Conservation (phyloP, 768 basidiomycete genomes). For the Suillus subluteus region DNA sequence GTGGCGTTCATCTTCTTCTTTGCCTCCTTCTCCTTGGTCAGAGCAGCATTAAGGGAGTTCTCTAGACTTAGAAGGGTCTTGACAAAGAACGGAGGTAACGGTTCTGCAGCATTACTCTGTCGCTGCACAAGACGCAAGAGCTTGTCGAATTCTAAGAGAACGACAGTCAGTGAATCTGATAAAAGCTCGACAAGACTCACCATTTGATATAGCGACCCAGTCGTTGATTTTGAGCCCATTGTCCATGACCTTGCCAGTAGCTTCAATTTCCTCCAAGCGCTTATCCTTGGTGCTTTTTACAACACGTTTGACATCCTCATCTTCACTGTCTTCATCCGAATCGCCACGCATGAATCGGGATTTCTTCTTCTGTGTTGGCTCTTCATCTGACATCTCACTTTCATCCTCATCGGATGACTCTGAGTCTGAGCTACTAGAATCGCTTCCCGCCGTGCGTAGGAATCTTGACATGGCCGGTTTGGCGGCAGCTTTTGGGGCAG, state of each 20-base stretch:
- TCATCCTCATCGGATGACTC: constrained; percentile 61
- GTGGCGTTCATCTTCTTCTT: constrained; percentile 97
- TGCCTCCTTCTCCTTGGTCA: constrained; percentile 85
- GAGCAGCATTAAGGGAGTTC: constrained; percentile 66
- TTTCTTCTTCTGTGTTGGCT: constrained; percentile 43
- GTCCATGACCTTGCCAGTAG: constrained; percentile 86
- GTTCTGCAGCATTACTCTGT: constrained; percentile 83
- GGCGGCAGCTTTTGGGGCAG: constrained; percentile 49
- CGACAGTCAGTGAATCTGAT: background rate
- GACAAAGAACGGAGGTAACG: constrained; percentile 85
- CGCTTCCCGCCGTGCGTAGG: constrained; percentile 65
- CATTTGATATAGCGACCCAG: constrained; percentile 90
- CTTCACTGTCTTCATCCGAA: constrained; percentile 55
- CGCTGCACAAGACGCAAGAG: constrained; percentile 87
- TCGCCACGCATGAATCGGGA: constrained; percentile 47
- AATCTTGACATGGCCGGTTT: constrained; percentile 73
- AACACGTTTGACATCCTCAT: constrained; percentile 72
- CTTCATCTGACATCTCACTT: constrained; percentile 45
- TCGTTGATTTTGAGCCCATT: constrained; percentile 97
- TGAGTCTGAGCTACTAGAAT: constrained; percentile 56
- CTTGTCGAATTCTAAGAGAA: constrained; percentile 88
- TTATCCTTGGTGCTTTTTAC: constrained; percentile 89
- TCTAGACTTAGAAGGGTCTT: constrained; percentile 79
- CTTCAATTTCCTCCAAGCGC: constrained; percentile 93
- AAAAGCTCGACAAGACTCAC: constrained; percentile 45